Conservation (phyloP, 1,139 yeast genomes). For the Candida sp. region DNA sequence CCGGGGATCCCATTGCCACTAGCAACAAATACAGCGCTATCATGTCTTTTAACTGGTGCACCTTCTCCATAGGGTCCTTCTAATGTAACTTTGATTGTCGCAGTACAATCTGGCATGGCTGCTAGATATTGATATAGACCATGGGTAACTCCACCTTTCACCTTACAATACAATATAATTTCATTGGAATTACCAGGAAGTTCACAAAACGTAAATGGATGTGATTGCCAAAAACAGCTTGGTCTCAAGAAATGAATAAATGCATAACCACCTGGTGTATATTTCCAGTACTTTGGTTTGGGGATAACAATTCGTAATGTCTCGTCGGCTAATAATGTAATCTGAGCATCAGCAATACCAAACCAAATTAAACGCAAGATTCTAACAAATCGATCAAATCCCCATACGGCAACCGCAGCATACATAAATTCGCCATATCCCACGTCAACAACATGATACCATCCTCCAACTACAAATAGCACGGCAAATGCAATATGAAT, state of each 20-base stretch:
- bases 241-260: conserved; percentile 42
- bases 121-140: conserved; percentile 23
- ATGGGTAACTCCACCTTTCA: conserved; percentile 32
- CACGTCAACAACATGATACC: conserved; percentile 29
- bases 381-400: conserved; percentile 33
- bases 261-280: conserved; percentile 47
- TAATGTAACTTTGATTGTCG: conserved; percentile 25
- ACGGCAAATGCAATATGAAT: conserved; percentile 36
- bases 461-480: conserved; percentile 34
- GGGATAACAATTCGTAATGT: conserved; percentile 37
- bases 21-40: conserved; percentile 30
- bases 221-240: conserved; percentile 40
- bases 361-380: conserved; percentile 24
- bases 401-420: conserved; percentile 40
- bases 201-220: conserved; percentile 32
- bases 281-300: conserved; percentile 33
- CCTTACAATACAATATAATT: conserved; percentile 25
- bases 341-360: conserved; percentile 33
- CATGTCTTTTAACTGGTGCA: conserved; percentile 21
- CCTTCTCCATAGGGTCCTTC: conserved; percentile 40
- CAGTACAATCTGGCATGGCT: conserved; percentile 20
- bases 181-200: conserved; percentile 17
- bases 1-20: conserved; percentile 48
- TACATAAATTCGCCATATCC: conserved; percentile 35
- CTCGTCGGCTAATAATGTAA: conserved; percentile 33